Percentiles rank a stretch among this genome's conserved stretches.
Conservation (phyloP, 2,329 filamentous ascomycete genomes). For the Microcyclospora tardicrescens region DNA sequence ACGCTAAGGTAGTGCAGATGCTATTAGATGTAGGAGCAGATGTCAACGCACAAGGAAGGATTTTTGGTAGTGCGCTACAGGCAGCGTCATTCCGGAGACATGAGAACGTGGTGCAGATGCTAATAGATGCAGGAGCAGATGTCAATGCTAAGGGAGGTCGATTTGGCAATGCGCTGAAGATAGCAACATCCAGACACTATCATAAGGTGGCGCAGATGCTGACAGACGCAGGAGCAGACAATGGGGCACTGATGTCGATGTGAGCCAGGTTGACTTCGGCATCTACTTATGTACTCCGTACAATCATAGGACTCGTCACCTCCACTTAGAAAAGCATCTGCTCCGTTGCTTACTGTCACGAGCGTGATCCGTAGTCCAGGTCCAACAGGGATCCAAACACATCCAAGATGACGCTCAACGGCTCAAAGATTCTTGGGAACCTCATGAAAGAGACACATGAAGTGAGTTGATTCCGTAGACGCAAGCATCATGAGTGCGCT, state of each 20-base stretch:
- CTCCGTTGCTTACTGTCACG: too few species aligned
- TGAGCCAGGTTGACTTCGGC: too few species aligned
- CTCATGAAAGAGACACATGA: too few species aligned
- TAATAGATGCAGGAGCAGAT: slow-evolving; percentile 8
- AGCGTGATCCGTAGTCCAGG: too few species aligned
- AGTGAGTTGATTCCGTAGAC: too few species aligned
- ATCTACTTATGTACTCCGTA: too few species aligned
- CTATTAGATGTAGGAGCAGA: slow-evolving; percentile 5
- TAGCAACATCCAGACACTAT: slow-evolving; percentile 1
- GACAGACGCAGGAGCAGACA: slow-evolving; percentile 9
- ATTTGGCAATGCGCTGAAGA: slow-evolving; percentile 8
- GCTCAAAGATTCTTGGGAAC: too few species aligned
- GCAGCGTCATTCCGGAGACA: slow-evolving; percentile 2
- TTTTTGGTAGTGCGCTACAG: slow-evolving; percentile 6
- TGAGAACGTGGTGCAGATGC: slow-evolving; percentile 7
- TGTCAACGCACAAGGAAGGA: slow-evolving; percentile 3
- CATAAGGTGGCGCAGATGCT: slow-evolving; percentile 5
- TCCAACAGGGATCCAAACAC: too few species aligned
- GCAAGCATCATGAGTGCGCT: too few species aligned
- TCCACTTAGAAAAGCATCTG: too few species aligned
- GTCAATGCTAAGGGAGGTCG: slow-evolving; percentile 5
- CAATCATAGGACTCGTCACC: not conserved
- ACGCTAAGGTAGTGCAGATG: slow-evolving; percentile 4
- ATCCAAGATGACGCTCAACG: too few species aligned
- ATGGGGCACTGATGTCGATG: too few species aligned